Evolutionary conservation across 306 rosid genomes (phyloP).

Genomic region (Styphnolobium japonicum): DNA sequence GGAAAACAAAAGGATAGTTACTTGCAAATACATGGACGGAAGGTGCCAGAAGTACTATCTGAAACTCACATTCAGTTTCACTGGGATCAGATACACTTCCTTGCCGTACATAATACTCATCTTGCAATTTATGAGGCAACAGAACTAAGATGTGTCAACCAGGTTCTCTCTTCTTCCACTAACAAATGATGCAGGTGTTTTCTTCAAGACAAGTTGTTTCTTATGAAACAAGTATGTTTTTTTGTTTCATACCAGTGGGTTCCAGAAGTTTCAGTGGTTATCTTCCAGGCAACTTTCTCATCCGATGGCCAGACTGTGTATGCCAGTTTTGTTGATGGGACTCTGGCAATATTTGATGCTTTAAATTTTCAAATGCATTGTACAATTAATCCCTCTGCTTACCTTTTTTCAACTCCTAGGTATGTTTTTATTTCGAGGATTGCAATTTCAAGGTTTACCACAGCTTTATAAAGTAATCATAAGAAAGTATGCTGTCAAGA

Average conservation of each 20-base stretch:
- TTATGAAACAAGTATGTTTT: background rate
- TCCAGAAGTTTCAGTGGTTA: slow-evolving; percentile 5
- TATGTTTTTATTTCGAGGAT: background rate
- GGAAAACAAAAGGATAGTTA: background rate
- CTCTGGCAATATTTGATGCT: slow-evolving; percentile 26
- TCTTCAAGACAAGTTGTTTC: background rate
- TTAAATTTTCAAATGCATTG: slow-evolving; percentile 5
- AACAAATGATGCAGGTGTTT: background rate
- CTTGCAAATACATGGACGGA: slow-evolving; percentile 17
- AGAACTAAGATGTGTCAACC: slow-evolving; percentile 11
- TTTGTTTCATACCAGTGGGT: slow-evolving; percentile 22
- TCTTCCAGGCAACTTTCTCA: slow-evolving; percentile 41
- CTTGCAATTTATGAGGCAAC: slow-evolving; percentile 40
- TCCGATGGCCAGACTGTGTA: slow-evolving; percentile 34
- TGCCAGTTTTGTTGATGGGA: slow-evolving; percentile 37
- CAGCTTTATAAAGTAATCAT: background rate
- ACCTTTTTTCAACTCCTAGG: slow-evolving; percentile 32
- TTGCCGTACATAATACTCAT: slow-evolving; percentile 20
- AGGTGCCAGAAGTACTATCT: background rate
- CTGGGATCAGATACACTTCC: slow-evolving; percentile 24
- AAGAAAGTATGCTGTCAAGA: background rate
- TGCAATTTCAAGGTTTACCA: slow-evolving; percentile 4
- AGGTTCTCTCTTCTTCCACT: slow-evolving; percentile 18
- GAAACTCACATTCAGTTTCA: slow-evolving; percentile 38
- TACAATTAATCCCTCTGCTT: slow-evolving; percentile 28